Evolutionary conservation across 2,329 filamentous ascomycete genomes (phyloP).

Genomic region (Nakataea oryzae): DNA sequence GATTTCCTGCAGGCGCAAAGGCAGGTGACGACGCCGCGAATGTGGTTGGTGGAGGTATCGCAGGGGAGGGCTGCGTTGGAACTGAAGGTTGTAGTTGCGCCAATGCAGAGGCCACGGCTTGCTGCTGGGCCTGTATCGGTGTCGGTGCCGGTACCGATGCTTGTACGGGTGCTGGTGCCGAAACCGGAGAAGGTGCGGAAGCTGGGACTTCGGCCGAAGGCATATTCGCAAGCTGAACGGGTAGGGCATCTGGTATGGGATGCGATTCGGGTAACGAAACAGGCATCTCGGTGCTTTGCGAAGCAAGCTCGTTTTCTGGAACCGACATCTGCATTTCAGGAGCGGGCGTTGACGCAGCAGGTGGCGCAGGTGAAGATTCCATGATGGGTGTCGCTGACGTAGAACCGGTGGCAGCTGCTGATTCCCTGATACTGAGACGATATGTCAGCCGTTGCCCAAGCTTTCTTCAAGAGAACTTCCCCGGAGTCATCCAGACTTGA

Average conservation of each 20-base stretch:
- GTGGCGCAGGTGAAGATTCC: neutral
- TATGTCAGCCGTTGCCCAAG: neutral
- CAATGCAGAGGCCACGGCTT: neutral
- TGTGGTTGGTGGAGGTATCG: conserved; percentile 4
- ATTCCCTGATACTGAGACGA: neutral
- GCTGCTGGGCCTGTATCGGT: neutral
- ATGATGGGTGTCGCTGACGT: neutral
- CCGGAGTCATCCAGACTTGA: too few species aligned
- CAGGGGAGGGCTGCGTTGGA: neutral
- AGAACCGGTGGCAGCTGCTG: neutral
- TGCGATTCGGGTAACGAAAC: neutral
- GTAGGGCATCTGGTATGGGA: neutral
- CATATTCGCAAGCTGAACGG: neutral
- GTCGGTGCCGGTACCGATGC: neutral
- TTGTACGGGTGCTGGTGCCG: neutral
- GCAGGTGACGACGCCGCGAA: conserved; percentile 8
- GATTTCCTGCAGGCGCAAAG: neutral
- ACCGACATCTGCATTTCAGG: neutral
- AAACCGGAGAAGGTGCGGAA: neutral
- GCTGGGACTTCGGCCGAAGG: neutral
- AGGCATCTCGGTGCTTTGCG: neutral
- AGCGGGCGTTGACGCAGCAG: neutral
- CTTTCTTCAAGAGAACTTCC: neutral
- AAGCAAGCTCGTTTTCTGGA: neutral
- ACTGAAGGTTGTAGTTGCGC: neutral